A percentile compares a stretch with the other conserved stretches of the same genome.
Evolutionary conservation across 352 stramenopile species (phyloP).

Genomic region (Phytophthora fragariaefolia): DNA sequence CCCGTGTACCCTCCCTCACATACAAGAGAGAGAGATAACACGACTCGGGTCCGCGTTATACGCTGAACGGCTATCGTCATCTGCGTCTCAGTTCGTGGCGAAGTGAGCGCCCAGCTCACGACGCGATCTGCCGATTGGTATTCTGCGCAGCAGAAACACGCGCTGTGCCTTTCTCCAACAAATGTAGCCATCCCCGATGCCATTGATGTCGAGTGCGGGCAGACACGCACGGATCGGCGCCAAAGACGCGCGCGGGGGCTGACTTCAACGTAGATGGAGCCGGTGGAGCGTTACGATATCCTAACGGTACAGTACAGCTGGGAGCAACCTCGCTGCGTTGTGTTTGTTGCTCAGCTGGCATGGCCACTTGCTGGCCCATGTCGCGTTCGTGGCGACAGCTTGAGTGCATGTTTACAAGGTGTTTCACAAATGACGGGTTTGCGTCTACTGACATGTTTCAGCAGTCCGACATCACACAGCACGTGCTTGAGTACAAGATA

Average conservation of each 20-base stretch:
- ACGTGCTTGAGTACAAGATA: too few relatives aligned
- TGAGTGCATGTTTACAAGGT: too few relatives aligned
- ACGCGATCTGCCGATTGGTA: background rate
- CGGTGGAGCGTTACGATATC: too few relatives aligned
- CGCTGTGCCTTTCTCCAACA: background rate
- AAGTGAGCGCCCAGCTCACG: background rate
- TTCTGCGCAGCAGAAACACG: conserved; percentile 4
- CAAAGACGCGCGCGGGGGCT: background rate
- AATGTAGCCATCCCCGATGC: background rate
- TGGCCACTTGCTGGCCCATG: background rate
- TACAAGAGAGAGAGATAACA: too few relatives aligned
- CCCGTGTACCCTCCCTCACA: too few relatives aligned
- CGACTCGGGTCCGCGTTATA: background rate
- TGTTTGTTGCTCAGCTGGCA: background rate
- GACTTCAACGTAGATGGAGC: conserved; percentile 1
- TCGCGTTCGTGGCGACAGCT: too few relatives aligned
- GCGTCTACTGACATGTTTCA: too few relatives aligned
- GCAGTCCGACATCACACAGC: too few relatives aligned
- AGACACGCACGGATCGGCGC: background rate
- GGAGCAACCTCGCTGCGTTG: background rate
- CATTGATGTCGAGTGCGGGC: background rate
- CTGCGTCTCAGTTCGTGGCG: background rate
- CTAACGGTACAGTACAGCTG: background rate
- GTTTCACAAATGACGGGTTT: too few relatives aligned
- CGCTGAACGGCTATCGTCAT: background rate